Evolutionary conservation across 2,329 filamentous ascomycete genomes (phyloP).

Genomic region (Cercospora janseana): DNA sequence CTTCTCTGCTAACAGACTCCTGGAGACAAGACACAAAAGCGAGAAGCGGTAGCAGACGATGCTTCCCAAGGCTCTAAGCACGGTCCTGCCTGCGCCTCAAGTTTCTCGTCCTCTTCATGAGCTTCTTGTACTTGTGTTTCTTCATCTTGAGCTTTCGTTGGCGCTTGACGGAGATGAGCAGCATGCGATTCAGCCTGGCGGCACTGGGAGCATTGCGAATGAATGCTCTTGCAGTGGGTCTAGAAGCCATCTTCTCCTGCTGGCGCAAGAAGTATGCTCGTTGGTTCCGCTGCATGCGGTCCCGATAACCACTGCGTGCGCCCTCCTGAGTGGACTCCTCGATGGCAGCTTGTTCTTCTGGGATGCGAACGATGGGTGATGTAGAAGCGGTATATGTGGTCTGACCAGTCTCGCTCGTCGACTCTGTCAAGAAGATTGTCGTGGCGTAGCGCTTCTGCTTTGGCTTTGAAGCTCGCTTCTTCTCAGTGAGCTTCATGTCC

Average conservation of each 20-base stretch:
- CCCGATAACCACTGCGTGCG: slow-evolving; percentile 57
- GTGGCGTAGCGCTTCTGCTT: slow-evolving; percentile 44
- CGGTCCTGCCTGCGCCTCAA: slow-evolving; percentile 74
- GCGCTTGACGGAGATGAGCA: slow-evolving; percentile 84
- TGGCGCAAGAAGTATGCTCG: slow-evolving; percentile 47
- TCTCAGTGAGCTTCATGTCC: slow-evolving; percentile 20
- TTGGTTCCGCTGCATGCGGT: slow-evolving; percentile 65
- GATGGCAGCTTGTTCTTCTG: slow-evolving; percentile 37
- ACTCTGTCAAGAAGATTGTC: slow-evolving; percentile 53
- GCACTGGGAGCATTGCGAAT: slow-evolving; percentile 25
- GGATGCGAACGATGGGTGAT: slow-evolving; percentile 48
- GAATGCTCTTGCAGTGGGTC: slow-evolving; percentile 7
- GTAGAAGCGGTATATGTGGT: slow-evolving; percentile 54
- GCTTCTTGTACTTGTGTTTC: slow-evolving; percentile 99
- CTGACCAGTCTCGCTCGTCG: slow-evolving; percentile 50
- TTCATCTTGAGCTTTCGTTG: slow-evolving; percentile 98
- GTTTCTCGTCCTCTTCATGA: slow-evolving; percentile 88
- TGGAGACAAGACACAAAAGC: no score
- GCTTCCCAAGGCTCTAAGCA: slow-evolving; percentile 21
- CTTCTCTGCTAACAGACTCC: background rate
- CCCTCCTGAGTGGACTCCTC: slow-evolving; percentile 14
- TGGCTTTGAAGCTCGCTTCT: slow-evolving; percentile 23
- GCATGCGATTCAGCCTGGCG: slow-evolving; percentile 53
- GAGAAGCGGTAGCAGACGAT: background rate
- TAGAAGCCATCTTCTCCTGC: slow-evolving; percentile 20